Base-by-base conservation (phyloP, 352 stramenopile genomes). In the Aphanomyces cochlioides region DNA sequence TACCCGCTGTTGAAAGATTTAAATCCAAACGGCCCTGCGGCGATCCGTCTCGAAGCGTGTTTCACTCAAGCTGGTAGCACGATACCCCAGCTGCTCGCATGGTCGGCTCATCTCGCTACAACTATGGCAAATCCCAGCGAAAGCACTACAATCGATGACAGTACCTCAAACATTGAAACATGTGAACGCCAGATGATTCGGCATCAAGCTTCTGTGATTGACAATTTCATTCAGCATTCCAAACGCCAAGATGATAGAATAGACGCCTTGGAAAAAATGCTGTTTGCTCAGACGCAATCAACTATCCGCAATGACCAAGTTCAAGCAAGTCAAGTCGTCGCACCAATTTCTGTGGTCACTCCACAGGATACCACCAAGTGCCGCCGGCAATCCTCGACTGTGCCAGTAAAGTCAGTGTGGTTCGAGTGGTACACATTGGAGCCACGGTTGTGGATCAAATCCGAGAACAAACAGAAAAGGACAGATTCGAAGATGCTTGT, bases 361-460 rank as follows among this genome's bases (percentile, higher is more conserved):
- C 13, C 13, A 19, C 45, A 15, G 45, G n/a, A 53, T 19, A 2
- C n/a, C 45, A 53, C 13, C 45, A n/a, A 53, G n/a, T 53, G 45
- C 45, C 45, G 45, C 13, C 45, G 13, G 45, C n/a, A 53, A 53
- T 53, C 45, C 45, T n/a, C 13, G 13, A 53, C 45, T n/a, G n/a
- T 19, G 2, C 45, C 13, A n/a, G 13, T 19, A 2, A 53, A 53
- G 13, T 15, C 65, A 3, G 40, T 72, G 28, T 77, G 69, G 73
- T 73, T 73, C 47, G 73, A 69, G 19, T 74, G 75, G 72, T 79
- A 72, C 38, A 73, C 75, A n/a, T 66, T 64, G 7, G 69, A 66
- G 36, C 72, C 68, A 3, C 54, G 65, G 2, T 34, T 75, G 13
- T 77, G 66, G 69, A 57, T 70, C 7, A 17, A 8, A 13, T 69